These are phyloP conservation scores for Achaetomiella virescens DNA, from an alignment of 495 filamentous ascomycete genomes.

Conservation along the genomic window DNA sequence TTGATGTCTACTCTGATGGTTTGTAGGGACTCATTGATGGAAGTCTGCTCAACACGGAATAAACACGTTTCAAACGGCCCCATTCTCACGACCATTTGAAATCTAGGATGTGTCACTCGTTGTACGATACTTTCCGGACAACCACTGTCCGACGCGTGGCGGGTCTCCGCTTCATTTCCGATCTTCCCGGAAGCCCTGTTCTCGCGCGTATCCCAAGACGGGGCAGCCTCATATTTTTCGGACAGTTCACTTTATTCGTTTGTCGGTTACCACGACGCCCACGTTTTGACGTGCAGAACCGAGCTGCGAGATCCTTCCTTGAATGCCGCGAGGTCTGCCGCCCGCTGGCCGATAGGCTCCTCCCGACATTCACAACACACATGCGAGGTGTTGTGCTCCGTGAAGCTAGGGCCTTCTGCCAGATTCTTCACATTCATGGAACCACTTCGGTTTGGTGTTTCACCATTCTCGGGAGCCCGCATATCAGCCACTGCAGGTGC, in stretches of 20 bases:
- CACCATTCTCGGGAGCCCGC: slow-evolving; percentile 6
- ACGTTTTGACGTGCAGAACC: neutral
- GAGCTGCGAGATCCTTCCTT: slow-evolving; percentile 8
- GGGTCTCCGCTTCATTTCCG: no score
- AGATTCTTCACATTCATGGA: neutral
- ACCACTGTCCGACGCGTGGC: no score
- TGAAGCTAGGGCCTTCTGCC: neutral
- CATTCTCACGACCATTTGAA: no score
- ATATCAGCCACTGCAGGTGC: slow-evolving; percentile 13
- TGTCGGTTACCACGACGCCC: neutral
- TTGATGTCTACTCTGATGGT: no score
- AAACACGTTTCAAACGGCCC: no score
- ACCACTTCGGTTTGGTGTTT: neutral
- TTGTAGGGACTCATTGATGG: no score
- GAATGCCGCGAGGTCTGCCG: neutral
- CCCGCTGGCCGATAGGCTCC: neutral
- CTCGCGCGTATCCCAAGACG: no score
- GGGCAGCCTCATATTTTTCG: neutral
- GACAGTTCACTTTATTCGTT: neutral
- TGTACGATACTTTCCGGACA: no score
- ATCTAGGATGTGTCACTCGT: no score
- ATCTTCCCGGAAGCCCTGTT: no score
- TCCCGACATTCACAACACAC: no score
- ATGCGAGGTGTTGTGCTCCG: neutral
- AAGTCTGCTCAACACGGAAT: no score